phyloP scores from a whole-genome alignment of 2,329 filamentous ascomycete species.

The Fusarium xyrophilum region DNA sequence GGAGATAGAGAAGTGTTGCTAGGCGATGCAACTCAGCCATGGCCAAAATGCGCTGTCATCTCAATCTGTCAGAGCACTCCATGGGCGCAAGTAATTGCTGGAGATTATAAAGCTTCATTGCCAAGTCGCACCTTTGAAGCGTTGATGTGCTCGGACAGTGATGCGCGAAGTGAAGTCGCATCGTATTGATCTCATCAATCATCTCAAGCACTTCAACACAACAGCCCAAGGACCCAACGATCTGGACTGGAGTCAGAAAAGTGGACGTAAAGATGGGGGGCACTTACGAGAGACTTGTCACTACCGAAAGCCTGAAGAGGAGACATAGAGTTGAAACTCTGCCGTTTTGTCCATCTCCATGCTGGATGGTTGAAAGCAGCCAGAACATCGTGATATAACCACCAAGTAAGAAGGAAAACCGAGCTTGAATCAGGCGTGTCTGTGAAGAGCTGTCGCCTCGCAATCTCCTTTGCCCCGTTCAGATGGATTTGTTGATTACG shows the following conservation, averaged over 20 bases:
- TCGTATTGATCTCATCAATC: neutral
- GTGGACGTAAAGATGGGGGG: accelerated
- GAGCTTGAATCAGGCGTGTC: neutral
- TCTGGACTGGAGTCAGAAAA: neutral
- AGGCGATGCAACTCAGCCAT: neutral
- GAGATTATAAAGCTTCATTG: neutral
- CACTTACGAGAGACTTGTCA: neutral
- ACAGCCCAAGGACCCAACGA: neutral
- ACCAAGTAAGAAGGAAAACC: neutral
- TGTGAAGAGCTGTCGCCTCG: neutral
- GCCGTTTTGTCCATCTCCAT: too few relatives aligned
- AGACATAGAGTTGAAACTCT: too few relatives aligned
- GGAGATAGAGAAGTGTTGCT: neutral
- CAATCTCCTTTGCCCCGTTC: neutral
- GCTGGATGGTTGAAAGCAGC: neutral
- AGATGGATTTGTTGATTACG: neutral
- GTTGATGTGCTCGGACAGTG: accelerated
- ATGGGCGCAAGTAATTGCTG: neutral
- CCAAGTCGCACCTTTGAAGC: neutral
- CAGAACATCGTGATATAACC: neutral
- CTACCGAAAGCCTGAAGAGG: neutral
- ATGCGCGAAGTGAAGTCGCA: neutral
- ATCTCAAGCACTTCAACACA: neutral
- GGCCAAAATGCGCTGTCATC: neutral
- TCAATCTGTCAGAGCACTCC: neutral